phyloP scores from a whole-genome alignment of 169 alveolate genomes.

The Theileria annulata region DNA sequence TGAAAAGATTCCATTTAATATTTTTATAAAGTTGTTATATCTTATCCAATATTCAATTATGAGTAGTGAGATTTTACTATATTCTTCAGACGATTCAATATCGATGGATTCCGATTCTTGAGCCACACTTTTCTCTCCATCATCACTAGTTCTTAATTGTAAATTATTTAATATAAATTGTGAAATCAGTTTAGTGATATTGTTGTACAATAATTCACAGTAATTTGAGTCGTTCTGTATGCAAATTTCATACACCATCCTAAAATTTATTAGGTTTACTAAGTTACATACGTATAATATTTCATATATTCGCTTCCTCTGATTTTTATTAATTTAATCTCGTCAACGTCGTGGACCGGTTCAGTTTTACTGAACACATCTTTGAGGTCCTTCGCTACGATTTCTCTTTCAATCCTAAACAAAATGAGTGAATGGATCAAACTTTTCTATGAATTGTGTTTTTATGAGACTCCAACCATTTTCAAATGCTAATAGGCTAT shows the following conservation, averaged over 20 bases:
- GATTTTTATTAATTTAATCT: constrained; percentile 9
- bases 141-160: not conserved
- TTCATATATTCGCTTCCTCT: constrained; percentile 26
- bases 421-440: not conserved
- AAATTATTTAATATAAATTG: not conserved
- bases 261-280: not conserved
- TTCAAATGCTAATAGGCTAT: constrained; percentile 21
- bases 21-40: constrained; percentile 16
- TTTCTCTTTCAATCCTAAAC: constrained; percentile 30
- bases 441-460: constrained; percentile 46
- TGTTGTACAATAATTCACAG: constrained; percentile 40
- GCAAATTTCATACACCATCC: constrained; percentile 62
- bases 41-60: constrained; percentile 30
- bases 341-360: not conserved
- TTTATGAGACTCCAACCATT: constrained; percentile 53
- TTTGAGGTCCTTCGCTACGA: constrained; percentile 47
- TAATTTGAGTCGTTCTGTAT: constrained; percentile 19
- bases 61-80: not conserved
- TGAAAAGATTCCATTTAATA: constrained; percentile 21
- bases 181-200: not conserved
- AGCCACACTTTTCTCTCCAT: not conserved
- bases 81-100: not conserved
- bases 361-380: not conserved
- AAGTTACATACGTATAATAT: constrained; percentile 46
- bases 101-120: not conserved